Percentiles rank a stretch among this genome's conserved stretches.
Evolutionary conservation across 2,329 filamentous ascomycete species (phyloP).

Genomic region (Fusarium xyrophilum): DNA sequence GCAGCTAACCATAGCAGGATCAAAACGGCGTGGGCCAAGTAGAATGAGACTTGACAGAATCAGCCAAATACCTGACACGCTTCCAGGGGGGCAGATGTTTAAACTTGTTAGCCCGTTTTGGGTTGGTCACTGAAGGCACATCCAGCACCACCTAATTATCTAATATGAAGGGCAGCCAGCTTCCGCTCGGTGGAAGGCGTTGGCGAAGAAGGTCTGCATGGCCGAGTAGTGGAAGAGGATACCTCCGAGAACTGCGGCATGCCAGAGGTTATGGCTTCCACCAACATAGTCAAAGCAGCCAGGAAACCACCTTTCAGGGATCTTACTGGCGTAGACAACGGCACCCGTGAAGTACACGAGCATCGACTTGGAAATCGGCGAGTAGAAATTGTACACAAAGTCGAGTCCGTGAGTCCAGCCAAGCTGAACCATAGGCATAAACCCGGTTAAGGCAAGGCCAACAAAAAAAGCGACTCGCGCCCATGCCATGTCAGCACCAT

Average conservation of each 20-base stretch:
- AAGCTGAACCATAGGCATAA: conserved; percentile 86
- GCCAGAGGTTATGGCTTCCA: conserved; percentile 97
- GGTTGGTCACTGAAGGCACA: background rate
- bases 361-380: conserved; percentile 83
- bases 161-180: conserved; percentile 64
- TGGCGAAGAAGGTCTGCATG: conserved; percentile 93
- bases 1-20: background rate
- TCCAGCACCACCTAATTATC: conserved; percentile 13
- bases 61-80: background rate
- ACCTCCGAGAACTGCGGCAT: conserved; percentile 89
- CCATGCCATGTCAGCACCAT: conserved; percentile 91
- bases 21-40: background rate
- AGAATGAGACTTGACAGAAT: background rate
- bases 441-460: conserved; percentile 84
- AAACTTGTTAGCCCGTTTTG: background rate
- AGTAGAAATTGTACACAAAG: conserved; percentile 90
- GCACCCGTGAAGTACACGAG: conserved; percentile 87
- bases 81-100: background rate
- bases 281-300: conserved; percentile 95
- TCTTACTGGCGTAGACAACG: conserved; percentile 85
- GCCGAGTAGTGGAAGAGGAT: conserved; percentile 97
- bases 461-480: conserved; percentile 90
- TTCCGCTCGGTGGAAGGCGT: conserved; percentile 73
- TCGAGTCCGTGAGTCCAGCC: conserved; percentile 76
- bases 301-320: conserved; percentile 91